Evolutionary conservation across 2,329 filamentous ascomycete genomes (phyloP), one percentile per base, ranked within the genome.

Genomic region (Epichloe glyceriae): DNA sequence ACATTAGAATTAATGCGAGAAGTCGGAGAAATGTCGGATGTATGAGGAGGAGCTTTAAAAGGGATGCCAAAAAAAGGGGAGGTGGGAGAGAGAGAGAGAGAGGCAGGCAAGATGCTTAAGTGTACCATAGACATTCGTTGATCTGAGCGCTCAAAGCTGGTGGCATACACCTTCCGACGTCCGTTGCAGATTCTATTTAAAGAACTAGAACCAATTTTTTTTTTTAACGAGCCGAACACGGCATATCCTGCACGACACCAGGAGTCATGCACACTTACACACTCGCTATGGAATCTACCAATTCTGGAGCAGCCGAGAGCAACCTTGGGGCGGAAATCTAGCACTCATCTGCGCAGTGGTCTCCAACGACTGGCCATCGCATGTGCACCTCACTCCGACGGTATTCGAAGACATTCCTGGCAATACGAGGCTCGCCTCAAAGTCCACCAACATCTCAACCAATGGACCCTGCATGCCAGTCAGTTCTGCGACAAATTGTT

Each of bases 371-470:
- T 48, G 37, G 46, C 46, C 11, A 8, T 14, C 17, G 33, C 3
- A 5, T 34, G 20, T 26, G 19, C 45, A 26, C 12, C 17, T 22
- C 45, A 46, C 19, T 20, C 46, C 37, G 22, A 41, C 15, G 46
- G 35, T 20, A 30, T 30, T 41, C 46, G 34, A 41, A 20, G n/a
- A 17, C 20, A 38, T 41, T 41, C 11, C 37, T 26, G 17, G 37
- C 46, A 12, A 48, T 41, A 34, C 37, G 46, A 48, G 46, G 38
- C 22, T 22, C n/a, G 30, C 15, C 17, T 48, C 34, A 11, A 14
- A 15, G n/a, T 26, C 37, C 19, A 5, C n/a, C 10, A 22, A 11
- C 8, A 39, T 39, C 34, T 47, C 15, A 14, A n/a, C 37, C 22
- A 40, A 34, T 47, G 6, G 26, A 11, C 46, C 37, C 46, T 48